These are phyloP conservation scores for Penicillium sp. DNA, from an alignment of 2,329 filamentous ascomycete genomes.

Conservation along the genomic window DNA sequence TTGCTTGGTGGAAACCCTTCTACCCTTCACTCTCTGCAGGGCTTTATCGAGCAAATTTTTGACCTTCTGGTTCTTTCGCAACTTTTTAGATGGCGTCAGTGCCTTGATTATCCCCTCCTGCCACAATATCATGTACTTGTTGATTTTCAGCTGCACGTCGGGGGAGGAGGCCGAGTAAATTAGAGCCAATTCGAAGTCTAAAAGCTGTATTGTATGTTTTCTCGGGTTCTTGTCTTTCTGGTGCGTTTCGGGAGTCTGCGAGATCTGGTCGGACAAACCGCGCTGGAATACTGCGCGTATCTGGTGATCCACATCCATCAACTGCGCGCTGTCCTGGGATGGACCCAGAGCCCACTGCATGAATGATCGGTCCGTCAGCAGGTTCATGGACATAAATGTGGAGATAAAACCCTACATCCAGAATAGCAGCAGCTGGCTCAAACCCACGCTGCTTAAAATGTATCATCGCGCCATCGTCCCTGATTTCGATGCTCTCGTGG, in stretches of 20 bases:
- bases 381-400: background rate
- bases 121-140: constrained; percentile 22
- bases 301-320: constrained; percentile 33
- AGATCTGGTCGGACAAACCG: constrained; percentile 22
- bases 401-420: constrained; percentile 20
- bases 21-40: constrained; percentile 8
- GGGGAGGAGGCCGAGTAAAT: constrained; percentile 20
- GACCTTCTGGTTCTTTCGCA: constrained; percentile 16
- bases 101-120: constrained; percentile 11
- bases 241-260: constrained; percentile 9
- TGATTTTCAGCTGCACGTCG: constrained; percentile 22
- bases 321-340: constrained; percentile 14
- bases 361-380: constrained; percentile 3
- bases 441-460: constrained; percentile 19
- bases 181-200: constrained; percentile 33
- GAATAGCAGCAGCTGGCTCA: constrained; percentile 21
- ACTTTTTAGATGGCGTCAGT: constrained; percentile 12
- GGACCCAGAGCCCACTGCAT: constrained; percentile 24
- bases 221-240: constrained; percentile 16
- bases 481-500: constrained; percentile 12
- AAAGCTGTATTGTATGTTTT: constrained; percentile 27
- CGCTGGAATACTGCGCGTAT: constrained; percentile 29
- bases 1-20: background rate
- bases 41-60: constrained; percentile 13
- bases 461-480: constrained; percentile 33